Conservation (phyloP, 225 moss, liverwort and hornwort species). For the Physcomitrium patens region DNA sequence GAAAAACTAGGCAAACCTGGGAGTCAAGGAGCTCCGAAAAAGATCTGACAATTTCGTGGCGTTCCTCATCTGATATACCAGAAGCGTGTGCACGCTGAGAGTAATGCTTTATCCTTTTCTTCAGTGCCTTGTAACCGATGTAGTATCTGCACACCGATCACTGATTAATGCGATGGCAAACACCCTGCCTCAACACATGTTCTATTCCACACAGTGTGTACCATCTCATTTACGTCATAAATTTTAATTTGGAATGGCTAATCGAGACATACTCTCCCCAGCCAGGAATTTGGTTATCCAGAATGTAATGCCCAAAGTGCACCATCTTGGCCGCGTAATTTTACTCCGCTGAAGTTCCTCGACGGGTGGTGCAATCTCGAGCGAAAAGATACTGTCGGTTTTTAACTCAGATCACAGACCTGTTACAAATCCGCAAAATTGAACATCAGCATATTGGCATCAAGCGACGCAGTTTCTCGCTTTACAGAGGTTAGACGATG, state of each 20-base stretch:
- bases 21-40: constrained; percentile 76
- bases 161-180: constrained; percentile 2
- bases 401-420: constrained; percentile 13
- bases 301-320: constrained; percentile 62
- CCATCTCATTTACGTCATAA: not conserved
- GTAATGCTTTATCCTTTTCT: constrained; percentile 64
- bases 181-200: not conserved
- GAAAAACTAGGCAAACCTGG: constrained; percentile 43
- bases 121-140: constrained; percentile 61
- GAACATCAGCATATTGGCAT: not conserved
- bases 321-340: constrained; percentile 51
- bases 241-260: not conserved
- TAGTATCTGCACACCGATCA: constrained; percentile 49
- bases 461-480: too few species aligned
- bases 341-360: constrained; percentile 16
- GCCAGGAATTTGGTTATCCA: constrained; percentile 61
- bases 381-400: not conserved
- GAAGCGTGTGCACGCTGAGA: constrained; percentile 40
- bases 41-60: constrained; percentile 59
- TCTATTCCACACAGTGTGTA: not conserved
- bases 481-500: too few species aligned
- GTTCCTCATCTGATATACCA: constrained; percentile 44
- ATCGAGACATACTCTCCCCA: constrained; percentile 64
- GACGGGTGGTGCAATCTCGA: constrained; percentile 1
- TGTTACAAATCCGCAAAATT: constrained; percentile 20